These are phyloP conservation scores for Annona squamosa DNA, from an alignment of 164 flowering plant species.

Conservation along the genomic window DNA sequence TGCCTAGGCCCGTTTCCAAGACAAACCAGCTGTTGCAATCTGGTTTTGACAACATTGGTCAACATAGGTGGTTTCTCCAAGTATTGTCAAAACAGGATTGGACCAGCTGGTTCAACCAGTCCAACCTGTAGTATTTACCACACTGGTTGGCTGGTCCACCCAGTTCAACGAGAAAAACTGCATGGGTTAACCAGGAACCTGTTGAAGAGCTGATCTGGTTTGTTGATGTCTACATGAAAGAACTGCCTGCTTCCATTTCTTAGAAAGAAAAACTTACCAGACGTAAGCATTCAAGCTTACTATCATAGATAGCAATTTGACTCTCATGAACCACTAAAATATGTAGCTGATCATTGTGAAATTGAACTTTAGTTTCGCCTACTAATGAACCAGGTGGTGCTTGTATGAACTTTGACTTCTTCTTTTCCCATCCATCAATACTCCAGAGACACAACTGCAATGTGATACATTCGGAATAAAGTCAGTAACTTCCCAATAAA, in stretches of 20 bases:
- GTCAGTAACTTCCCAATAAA: not conserved
- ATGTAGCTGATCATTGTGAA: constrained; percentile 62
- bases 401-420: constrained; percentile 45
- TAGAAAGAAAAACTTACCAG: constrained; percentile 29
- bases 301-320: constrained; percentile 56
- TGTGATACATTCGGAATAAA: not conserved
- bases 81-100: no score
- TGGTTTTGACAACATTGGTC: no score
- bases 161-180: no score
- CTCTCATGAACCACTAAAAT: constrained; percentile 63
- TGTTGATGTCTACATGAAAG: not conserved
- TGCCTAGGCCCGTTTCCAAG: no score
- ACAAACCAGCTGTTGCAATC: no score
- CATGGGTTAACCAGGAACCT: no score
- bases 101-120: no score
- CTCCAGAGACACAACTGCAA: constrained; percentile 58
- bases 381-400: constrained; percentile 45
- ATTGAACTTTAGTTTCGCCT: constrained; percentile 67
- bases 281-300: constrained; percentile 52
- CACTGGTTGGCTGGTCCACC: no score
- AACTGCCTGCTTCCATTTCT: not conserved
- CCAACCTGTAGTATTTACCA: no score
- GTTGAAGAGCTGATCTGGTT: not conserved
- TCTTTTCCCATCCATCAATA: constrained; percentile 68
- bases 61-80: no score